A percentile compares a stretch with the other conserved stretches of the same genome.
Evolutionary conservation across 2,329 filamentous ascomycete genomes (phyloP).

Genomic region (Zasmidium citrigriseum): DNA sequence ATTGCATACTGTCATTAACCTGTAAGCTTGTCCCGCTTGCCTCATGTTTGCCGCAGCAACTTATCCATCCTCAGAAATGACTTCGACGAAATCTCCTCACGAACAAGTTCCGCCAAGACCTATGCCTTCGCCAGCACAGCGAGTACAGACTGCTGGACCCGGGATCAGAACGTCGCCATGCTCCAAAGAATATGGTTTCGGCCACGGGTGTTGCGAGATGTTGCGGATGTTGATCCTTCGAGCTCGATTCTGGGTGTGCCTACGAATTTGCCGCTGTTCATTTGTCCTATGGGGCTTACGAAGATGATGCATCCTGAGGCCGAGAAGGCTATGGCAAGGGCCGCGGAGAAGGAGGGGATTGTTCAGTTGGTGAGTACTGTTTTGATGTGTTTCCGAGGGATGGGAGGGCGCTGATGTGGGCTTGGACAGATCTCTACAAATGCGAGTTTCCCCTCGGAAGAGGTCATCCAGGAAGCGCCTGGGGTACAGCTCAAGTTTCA

Average conservation of each 20-base stretch:
- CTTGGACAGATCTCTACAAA: constrained; percentile 30
- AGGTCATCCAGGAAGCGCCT: constrained; percentile 29
- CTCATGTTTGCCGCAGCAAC: constrained; percentile 17
- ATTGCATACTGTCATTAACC: constrained; percentile 47
- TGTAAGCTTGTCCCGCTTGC: constrained; percentile 6
- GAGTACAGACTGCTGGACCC: constrained; percentile 26
- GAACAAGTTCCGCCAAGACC: constrained; percentile 23
- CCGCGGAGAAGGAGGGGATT: constrained; percentile 26
- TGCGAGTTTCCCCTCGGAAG: constrained; percentile 31
- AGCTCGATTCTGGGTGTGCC: constrained; percentile 25
- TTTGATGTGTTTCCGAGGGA: neutral
- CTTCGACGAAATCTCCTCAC: constrained; percentile 24
- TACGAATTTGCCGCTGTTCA: constrained; percentile 36
- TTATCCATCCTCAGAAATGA: constrained; percentile 14
- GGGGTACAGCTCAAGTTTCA: constrained; percentile 56
- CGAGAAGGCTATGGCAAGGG: constrained; percentile 36
- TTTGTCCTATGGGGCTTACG: constrained; percentile 37
- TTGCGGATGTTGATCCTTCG: constrained; percentile 22
- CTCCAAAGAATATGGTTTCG: constrained; percentile 27
- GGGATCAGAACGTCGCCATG: constrained; percentile 23
- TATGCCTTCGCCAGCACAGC: constrained; percentile 28
- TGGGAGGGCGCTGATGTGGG: neutral
- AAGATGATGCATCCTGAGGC: constrained; percentile 37
- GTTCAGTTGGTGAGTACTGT: constrained; percentile 22
- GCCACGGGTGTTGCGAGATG: constrained; percentile 27